Evolutionary conservation across 768 basidiomycete species (phyloP).

Genomic region (Psilocybe cyanescens): DNA sequence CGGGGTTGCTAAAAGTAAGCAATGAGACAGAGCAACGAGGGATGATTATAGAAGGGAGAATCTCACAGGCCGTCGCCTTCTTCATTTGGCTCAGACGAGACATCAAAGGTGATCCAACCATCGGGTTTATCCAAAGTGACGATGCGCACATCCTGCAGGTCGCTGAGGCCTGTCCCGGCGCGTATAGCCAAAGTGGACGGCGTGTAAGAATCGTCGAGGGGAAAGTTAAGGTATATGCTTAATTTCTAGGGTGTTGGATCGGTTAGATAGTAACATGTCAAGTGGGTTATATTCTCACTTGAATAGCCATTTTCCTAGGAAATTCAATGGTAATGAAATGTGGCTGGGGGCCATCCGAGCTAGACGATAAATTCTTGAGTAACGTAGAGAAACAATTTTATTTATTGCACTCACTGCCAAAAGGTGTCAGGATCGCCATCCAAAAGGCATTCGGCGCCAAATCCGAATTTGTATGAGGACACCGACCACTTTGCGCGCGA

Average conservation of each 20-base stretch:
- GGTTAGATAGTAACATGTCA: neutral
- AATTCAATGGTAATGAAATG: slow-evolving; percentile 96
- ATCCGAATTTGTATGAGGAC: slow-evolving; percentile 95
- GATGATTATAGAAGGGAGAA: slow-evolving; percentile 13
- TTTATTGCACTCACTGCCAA: slow-evolving; percentile 82
- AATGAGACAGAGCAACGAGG: slow-evolving; percentile 3
- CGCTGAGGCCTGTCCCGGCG: slow-evolving; percentile 89
- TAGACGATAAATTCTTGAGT: slow-evolving; percentile 29
- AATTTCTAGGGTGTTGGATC: slow-evolving; percentile 65
- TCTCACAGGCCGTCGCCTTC: slow-evolving; percentile 80
- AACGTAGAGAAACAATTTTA: neutral
- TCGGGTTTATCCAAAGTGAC: slow-evolving; percentile 90
- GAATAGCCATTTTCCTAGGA: slow-evolving; percentile 85
- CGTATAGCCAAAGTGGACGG: slow-evolving; percentile 89
- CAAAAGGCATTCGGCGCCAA: slow-evolving; percentile 89
- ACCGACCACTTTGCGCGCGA: slow-evolving; percentile 93
- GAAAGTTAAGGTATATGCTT: slow-evolving; percentile 79
- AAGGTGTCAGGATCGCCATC: slow-evolving; percentile 92
- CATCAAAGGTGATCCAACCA: slow-evolving; percentile 91
- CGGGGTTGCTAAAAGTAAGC: slow-evolving; percentile 65
- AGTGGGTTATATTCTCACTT: slow-evolving; percentile 51
- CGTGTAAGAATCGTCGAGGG: slow-evolving; percentile 95
- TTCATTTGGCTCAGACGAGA: slow-evolving; percentile 78
- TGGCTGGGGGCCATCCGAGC: slow-evolving; percentile 95
- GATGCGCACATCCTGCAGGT: slow-evolving; percentile 89